Percentiles rank a stretch among this genome's conserved stretches.
Conservation (phyloP, 2,329 filamentous ascomycete species). For the Orbilia blumenaviensis region DNA sequence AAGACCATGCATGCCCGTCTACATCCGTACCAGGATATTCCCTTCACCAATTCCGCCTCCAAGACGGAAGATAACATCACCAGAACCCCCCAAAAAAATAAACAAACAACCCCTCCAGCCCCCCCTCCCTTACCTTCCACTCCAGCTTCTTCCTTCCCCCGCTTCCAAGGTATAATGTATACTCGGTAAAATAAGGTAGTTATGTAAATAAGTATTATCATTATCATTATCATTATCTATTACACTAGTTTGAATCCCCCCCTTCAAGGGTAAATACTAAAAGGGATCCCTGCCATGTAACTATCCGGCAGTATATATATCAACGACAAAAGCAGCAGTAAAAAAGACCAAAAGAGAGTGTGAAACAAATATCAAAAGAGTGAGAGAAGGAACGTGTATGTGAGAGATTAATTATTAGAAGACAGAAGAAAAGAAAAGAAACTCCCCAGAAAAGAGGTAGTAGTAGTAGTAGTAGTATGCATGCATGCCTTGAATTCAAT, state of each 20-base stretch:
- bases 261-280: background rate
- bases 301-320: conserved; percentile 2
- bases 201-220: background rate
- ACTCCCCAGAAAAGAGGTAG: too few relatives aligned
- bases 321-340: background rate
- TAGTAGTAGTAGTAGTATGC: too few relatives aligned
- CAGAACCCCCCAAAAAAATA: background rate
- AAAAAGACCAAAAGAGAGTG: background rate
- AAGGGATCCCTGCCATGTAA: background rate
- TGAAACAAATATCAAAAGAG: background rate
- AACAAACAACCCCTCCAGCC: background rate
- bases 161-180: too few relatives aligned
- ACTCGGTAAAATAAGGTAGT: background rate
- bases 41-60: background rate
- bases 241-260: too few relatives aligned
- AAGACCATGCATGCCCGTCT: too few relatives aligned
- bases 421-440: background rate
- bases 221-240: conserved; percentile 21
- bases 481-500: too few relatives aligned
- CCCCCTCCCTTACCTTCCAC: too few relatives aligned
- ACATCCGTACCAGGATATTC: too few relatives aligned
- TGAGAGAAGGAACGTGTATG: background rate
- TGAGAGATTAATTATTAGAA: conserved; percentile 10
- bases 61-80: background rate
- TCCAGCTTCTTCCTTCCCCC: too few relatives aligned